A percentile compares a stretch with the other conserved stretches of the same genome.
These are phyloP conservation scores for Carnegiea gigantea DNA, from an alignment of 179 eudicot genomes.

Conservation along the genomic window DNA sequence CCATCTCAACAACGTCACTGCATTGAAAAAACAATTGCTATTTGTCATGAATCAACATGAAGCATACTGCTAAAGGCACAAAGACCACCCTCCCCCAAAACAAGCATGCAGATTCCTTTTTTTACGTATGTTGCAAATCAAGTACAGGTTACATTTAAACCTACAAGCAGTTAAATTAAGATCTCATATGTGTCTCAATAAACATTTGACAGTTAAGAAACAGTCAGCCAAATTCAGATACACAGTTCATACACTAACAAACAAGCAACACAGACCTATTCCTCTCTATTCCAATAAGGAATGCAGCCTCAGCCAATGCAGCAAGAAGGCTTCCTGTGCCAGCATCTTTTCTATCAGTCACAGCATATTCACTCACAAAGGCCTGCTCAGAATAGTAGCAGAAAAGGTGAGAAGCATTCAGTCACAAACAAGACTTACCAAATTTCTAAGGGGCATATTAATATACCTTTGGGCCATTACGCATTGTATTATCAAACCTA, in stretches of 20 bases:
- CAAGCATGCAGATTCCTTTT: neutral
- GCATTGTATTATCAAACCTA: conserved; percentile 30
- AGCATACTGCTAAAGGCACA: neutral
- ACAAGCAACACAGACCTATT: conserved; percentile 50
- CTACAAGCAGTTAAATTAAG: neutral
- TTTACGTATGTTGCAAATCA: neutral
- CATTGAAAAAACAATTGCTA: conserved; percentile 27
- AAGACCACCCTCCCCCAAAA: neutral
- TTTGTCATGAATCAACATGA: conserved; percentile 1
- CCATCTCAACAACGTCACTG: conserved; percentile 91
- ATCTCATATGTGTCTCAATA: neutral
- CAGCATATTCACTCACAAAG: conserved; percentile 98
- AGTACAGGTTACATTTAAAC: neutral
- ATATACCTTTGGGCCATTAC: conserved; percentile 39
- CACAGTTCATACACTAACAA: neutral
- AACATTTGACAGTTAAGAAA: neutral
- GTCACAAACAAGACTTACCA: neutral
- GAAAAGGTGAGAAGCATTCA: conserved; percentile 14
- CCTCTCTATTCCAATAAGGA: conserved; percentile 86
- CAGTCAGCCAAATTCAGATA: neutral
- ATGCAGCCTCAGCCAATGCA: conserved; percentile 86
- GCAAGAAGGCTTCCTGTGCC: conserved; percentile 87
- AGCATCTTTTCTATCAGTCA: conserved; percentile 57
- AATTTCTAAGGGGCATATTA: neutral
- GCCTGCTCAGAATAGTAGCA: conserved; percentile 44